These are phyloP conservation scores for Begonia peltatifolia DNA, from an alignment of 306 rosid species.

Conservation along the genomic window DNA sequence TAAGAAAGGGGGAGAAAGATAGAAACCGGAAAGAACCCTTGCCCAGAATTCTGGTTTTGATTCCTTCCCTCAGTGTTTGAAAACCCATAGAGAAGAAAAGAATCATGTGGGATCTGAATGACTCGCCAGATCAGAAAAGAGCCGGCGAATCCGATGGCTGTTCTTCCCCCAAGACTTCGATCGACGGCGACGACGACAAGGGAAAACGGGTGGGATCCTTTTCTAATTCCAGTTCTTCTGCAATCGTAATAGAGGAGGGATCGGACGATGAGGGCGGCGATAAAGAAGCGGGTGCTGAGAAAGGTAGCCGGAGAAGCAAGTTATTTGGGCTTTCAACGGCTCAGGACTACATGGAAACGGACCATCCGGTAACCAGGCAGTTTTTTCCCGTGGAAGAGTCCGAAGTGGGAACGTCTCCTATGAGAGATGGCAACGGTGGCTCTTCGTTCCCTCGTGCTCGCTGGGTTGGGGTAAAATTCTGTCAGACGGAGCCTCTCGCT, in stretches of 20 bases:
- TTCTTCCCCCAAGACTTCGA: slow-evolving; percentile 50
- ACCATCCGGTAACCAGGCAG: slow-evolving; percentile 53
- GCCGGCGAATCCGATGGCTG: slow-evolving; percentile 53
- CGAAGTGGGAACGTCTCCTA: slow-evolving; percentile 9
- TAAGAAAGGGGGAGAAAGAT: background rate
- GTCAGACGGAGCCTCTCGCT: slow-evolving; percentile 35
- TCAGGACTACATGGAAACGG: slow-evolving; percentile 5
- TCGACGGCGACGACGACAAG: slow-evolving; percentile 56
- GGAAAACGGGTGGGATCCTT: slow-evolving; percentile 71
- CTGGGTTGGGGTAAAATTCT: slow-evolving; percentile 89
- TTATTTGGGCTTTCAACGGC: slow-evolving; percentile 52
- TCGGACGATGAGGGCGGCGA: slow-evolving; percentile 47
- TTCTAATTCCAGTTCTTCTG: slow-evolving; percentile 85
- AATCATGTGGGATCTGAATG: slow-evolving; percentile 99
- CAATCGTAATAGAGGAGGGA: slow-evolving; percentile 52
- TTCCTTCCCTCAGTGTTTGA: slow-evolving; percentile 2
- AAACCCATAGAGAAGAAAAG: background rate
- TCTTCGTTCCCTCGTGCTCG: slow-evolving; percentile 57
- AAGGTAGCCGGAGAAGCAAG: slow-evolving; percentile 6
- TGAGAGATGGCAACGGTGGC: background rate
- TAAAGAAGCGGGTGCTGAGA: no score
- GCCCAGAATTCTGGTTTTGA: slow-evolving; percentile 10
- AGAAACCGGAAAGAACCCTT: slow-evolving; percentile 19
- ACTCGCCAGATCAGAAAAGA: slow-evolving; percentile 52
- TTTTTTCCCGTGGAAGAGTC: slow-evolving; percentile 58